Conservation (phyloP, 768 basidiomycete species). For the Russula griseocarnosa region DNA sequence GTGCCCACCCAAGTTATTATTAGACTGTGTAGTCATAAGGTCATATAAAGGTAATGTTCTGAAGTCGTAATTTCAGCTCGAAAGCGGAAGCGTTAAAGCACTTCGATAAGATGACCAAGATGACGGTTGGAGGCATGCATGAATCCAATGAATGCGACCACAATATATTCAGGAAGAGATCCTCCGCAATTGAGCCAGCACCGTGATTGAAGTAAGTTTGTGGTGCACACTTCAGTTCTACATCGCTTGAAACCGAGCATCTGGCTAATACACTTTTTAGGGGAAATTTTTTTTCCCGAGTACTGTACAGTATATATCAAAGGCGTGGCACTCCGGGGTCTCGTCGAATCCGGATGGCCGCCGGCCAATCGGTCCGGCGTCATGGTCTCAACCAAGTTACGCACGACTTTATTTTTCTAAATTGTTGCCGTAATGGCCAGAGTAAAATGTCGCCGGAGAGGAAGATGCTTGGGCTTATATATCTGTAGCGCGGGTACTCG, state of each 20-base stretch:
- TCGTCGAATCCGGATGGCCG: background rate
- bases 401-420: background rate
- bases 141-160: too few relatives aligned
- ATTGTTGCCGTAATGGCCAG: too few relatives aligned
- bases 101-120: background rate
- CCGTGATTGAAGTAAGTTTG: background rate
- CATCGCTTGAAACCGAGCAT: too few relatives aligned
- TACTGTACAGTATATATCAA: too few relatives aligned
- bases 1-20: too few relatives aligned
- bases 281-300: too few relatives aligned
- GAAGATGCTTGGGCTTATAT: background rate
- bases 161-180: background rate
- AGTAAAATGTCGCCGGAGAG: background rate
- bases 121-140: background rate
- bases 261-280: too few relatives aligned
- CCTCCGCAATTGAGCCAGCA: background rate
- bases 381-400: background rate
- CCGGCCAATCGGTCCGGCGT: background rate
- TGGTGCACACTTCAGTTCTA: too few relatives aligned
- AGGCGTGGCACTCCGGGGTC: background rate
- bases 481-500: background rate
- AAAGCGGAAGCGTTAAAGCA: background rate
- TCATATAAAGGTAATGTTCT: too few relatives aligned
- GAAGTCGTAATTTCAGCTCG: background rate
- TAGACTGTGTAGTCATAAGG: too few relatives aligned